Conservation (phyloP, 345 rosid genomes). For the Aurinia saxatilis region DNA sequence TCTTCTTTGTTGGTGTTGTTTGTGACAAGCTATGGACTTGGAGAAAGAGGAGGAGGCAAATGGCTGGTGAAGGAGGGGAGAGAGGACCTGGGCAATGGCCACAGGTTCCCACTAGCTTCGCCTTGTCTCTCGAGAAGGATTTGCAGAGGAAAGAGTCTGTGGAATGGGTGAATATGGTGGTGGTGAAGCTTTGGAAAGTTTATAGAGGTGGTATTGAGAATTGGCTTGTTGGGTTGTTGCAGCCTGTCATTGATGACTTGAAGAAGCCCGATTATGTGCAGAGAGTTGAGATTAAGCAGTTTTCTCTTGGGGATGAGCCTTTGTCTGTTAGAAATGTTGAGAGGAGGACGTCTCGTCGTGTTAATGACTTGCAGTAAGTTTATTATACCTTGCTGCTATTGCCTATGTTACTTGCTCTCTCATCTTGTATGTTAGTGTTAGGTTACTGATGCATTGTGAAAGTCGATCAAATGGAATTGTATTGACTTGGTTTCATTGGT, state of each 20-base stretch:
- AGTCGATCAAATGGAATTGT: background rate
- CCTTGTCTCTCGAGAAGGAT: conserved; percentile 83
- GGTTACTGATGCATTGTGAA: background rate
- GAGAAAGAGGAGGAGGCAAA: conserved; percentile 40
- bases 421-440: background rate
- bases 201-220: conserved; percentile 87
- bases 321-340: conserved; percentile 93
- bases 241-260: conserved; percentile 93
- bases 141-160: conserved; percentile 96
- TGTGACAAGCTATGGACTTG: conserved; percentile 85
- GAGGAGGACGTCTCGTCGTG: conserved; percentile 87
- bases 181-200: conserved; percentile 96
- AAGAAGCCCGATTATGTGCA: conserved; percentile 91
- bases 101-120: conserved; percentile 77
- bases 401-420: background rate
- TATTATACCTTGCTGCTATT: background rate
- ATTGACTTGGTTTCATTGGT: background rate
- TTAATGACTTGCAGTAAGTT: conserved; percentile 93
- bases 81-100: conserved; percentile 55
- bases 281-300: conserved; percentile 90
- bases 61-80: conserved; percentile 22
- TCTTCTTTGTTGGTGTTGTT: conserved; percentile 90
- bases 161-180: conserved; percentile 98
- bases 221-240: conserved; percentile 85
- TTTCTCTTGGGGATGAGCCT: conserved; percentile 91